Percentiles rank a stretch among this genome's conserved stretches.
Conservation (phyloP, 257 asterid genomes). For the Solanum chiquidenum region DNA sequence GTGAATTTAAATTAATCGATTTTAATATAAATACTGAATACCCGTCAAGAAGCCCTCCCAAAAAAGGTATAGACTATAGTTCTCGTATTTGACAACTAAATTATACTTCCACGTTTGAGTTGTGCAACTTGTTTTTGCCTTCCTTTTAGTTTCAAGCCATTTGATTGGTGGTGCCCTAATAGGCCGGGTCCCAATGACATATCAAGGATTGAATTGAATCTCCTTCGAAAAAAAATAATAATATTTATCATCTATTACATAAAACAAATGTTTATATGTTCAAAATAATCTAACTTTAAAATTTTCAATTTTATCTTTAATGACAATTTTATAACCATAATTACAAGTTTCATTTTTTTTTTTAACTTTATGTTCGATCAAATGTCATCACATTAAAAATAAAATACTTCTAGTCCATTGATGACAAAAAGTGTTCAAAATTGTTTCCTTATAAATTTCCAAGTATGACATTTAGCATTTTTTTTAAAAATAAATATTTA, state of each 20-base stretch:
- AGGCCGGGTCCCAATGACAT: background rate
- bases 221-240: background rate
- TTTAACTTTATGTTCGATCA: background rate
- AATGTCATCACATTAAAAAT: background rate
- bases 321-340: background rate
- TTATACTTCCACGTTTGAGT: background rate
- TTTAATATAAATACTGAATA: background rate
- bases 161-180: background rate
- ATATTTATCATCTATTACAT: background rate
- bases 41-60: fast-evolving
- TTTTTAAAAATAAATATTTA: background rate
- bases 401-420: background rate
- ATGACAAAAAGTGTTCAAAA: background rate
- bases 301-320: background rate
- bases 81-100: background rate
- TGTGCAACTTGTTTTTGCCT: background rate
- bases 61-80: background rate
- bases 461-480: background rate
- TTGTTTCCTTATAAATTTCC: background rate
- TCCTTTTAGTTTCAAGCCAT: background rate
- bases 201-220: background rate
- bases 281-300: background rate
- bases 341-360: background rate
- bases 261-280: background rate
- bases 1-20: background rate